Conservation (phyloP, 495 filamentous ascomycete species). For the Annulohypoxylon bovei region DNA sequence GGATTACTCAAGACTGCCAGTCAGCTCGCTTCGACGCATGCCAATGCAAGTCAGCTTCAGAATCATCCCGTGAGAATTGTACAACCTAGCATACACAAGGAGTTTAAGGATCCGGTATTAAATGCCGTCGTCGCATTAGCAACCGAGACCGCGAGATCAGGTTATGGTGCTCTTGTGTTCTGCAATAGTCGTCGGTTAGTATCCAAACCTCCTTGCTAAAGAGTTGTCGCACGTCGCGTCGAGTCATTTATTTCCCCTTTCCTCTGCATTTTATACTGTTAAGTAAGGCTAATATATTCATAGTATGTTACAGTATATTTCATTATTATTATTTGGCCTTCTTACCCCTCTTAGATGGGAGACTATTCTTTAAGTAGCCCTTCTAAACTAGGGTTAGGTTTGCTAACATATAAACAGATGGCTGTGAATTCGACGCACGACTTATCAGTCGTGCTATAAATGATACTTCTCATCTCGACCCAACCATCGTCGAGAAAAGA, state of each 20-base stretch:
- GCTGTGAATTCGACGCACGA: constrained; percentile 70
- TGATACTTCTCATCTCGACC: constrained; percentile 51
- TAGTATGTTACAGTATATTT: constrained; percentile 25
- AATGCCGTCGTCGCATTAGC: constrained; percentile 78
- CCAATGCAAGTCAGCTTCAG: constrained; percentile 49
- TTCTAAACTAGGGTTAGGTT: neutral
- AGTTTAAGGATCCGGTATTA: constrained; percentile 69
- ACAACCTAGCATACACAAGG: constrained; percentile 63
- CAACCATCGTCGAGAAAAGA: constrained; percentile 64
- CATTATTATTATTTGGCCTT: neutral
- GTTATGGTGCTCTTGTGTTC: constrained; percentile 80
- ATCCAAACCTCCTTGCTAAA: neutral
- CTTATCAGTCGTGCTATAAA: constrained; percentile 72
- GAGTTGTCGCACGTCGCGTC: constrained; percentile 1
- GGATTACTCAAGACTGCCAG: constrained; percentile 70
- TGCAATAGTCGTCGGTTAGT: constrained; percentile 68
- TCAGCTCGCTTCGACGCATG: constrained; percentile 56
- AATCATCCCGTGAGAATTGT: constrained; percentile 60
- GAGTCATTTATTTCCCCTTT: neutral
- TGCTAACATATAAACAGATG: constrained; percentile 41
- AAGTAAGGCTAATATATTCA: constrained; percentile 18
- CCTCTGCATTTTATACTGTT: neutral
- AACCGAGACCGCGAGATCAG: constrained; percentile 70
- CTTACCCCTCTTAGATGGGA: neutral
- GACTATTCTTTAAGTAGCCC: neutral